A percentile compares a stretch with the other conserved stretches of the same genome.
Conservation (phyloP, 2,329 filamentous ascomycete species). For the Magnaporthiopsis rhizophila region DNA sequence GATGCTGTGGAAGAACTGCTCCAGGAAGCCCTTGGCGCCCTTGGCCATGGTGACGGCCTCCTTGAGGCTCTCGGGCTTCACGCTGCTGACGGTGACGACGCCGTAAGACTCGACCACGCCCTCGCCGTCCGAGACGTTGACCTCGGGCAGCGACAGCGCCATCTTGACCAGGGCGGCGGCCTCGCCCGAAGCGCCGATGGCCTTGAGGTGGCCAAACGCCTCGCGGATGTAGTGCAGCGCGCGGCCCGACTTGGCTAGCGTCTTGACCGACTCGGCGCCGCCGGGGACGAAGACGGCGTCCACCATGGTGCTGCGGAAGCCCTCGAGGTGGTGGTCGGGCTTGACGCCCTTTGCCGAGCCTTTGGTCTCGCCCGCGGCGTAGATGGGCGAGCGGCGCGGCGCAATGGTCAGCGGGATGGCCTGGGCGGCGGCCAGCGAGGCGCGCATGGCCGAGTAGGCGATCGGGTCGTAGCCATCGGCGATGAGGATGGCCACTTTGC, state of each 20-base stretch:
- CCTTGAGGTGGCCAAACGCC: slow-evolving; percentile 74
- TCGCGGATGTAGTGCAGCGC: slow-evolving; percentile 72
- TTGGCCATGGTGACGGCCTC: slow-evolving; percentile 57
- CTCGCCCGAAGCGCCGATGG: slow-evolving; percentile 69
- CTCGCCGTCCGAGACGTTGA: slow-evolving; percentile 33
- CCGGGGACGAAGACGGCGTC: slow-evolving; percentile 73
- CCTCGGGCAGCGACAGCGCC: slow-evolving; percentile 34
- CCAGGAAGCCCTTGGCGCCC: slow-evolving; percentile 60
- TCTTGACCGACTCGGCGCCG: slow-evolving; percentile 53
- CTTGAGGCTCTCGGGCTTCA: slow-evolving; percentile 48
- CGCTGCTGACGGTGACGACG: slow-evolving; percentile 58
- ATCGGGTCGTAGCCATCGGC: slow-evolving; percentile 67
- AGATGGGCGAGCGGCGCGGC: slow-evolving; percentile 57
- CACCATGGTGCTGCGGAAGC: slow-evolving; percentile 72
- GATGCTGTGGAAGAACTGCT: slow-evolving; percentile 62
- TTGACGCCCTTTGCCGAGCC: slow-evolving; percentile 39
- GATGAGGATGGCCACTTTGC: slow-evolving; percentile 67
- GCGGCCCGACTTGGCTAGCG: slow-evolving; percentile 60
- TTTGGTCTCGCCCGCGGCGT: slow-evolving; percentile 37
- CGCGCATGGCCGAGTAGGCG: slow-evolving; percentile 58
- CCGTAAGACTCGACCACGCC: slow-evolving; percentile 63
- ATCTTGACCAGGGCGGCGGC: slow-evolving; percentile 54
- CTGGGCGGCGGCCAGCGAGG: slow-evolving; percentile 50
- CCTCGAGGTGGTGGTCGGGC: slow-evolving; percentile 73
- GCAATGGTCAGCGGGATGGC: slow-evolving; percentile 69